Base-by-base conservation (phyloP, 2,329 filamentous ascomycete species). In the Calonectria ilicicola region DNA sequence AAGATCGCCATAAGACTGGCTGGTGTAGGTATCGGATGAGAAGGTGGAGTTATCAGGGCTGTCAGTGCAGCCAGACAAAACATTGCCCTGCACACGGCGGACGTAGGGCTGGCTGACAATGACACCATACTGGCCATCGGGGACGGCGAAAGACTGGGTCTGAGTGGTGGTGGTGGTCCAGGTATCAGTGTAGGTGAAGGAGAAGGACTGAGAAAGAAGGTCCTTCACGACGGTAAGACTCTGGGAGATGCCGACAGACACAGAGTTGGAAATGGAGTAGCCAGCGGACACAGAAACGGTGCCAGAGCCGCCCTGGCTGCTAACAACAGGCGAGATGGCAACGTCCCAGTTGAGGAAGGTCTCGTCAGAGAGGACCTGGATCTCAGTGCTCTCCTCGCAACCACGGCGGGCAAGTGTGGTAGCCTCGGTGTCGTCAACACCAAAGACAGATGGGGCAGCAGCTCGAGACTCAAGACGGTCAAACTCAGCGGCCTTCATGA, bases 31-130 rank as follows among this genome's bases (percentile, higher is more conserved):
- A 12, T 78, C 74, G 1, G 74, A 75, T 0, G 47, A n/a, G 23
- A 77, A 78, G 5, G n/a, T 53, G 1, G 40, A 58, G 72, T 70
- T 77, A 19, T 68, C 53, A 0, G 66, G 46, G 27, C 56, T 67
- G 14, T 76, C 75, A 2, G 74, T 74, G 26, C 76, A 78, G 0
- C 76, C 76, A 26, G 70, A 62, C 5, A 76, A 35, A 26, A 75
- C 65, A 23, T 73, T 70, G 1, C 76, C 76, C 47, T 75, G 42
- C 1, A 78, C 44, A 5, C 76, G 76, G 46, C 75, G 70, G 0
- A 78, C 76, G 19, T 78, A 78, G 10, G 76, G 75, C 74, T 78
- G 76, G 15, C 76, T 78, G 44, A 78, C 76, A 12, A 78, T 77
- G 26, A 78, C 63, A 2, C 76, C 76, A 6, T 76, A 69, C 4